Conservation (phyloP, 139 green algal genomes). For the Choricystis sp. region DNA sequence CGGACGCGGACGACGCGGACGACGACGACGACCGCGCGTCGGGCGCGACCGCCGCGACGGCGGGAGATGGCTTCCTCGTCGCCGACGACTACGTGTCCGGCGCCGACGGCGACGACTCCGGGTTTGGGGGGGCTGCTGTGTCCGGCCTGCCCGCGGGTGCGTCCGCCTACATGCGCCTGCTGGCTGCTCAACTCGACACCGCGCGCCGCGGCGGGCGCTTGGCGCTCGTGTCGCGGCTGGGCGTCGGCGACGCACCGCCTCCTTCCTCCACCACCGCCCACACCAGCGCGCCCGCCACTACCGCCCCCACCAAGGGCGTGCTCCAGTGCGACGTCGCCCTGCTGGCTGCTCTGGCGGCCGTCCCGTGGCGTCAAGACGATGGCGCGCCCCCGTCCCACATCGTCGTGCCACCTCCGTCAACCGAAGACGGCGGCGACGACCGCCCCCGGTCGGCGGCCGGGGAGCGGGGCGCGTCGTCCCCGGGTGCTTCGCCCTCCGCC, state of each 20-base stretch:
- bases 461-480: not conserved
- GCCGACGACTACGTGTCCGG: slow-evolving; percentile 3
- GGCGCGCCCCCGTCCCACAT: not conserved
- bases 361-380: too few relatives aligned
- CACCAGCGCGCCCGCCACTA: too few relatives aligned
- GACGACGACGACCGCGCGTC: not conserved
- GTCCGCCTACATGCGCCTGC: slow-evolving; percentile 3
- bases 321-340: not conserved
- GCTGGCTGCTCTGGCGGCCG: slow-evolving; percentile 5
- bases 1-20: slow-evolving; percentile 5
- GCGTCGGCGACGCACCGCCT: too few relatives aligned
- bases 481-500: too few relatives aligned
- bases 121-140: slow-evolving; percentile 25
- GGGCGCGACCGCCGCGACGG: not conserved
- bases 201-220: slow-evolving; percentile 17
- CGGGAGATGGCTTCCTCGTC: not conserved
- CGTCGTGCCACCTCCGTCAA: too few relatives aligned
- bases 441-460: not conserved
- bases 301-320: not conserved
- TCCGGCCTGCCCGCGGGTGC: not conserved
- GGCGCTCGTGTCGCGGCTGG: slow-evolving; percentile 27
- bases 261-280: too few relatives aligned
- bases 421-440: not conserved
- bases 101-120: slow-evolving; percentile 29
- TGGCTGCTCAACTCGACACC: slow-evolving; percentile 22